phyloP scores from a whole-genome alignment of 306 rosid species.

The Glycine tomentella region DNA sequence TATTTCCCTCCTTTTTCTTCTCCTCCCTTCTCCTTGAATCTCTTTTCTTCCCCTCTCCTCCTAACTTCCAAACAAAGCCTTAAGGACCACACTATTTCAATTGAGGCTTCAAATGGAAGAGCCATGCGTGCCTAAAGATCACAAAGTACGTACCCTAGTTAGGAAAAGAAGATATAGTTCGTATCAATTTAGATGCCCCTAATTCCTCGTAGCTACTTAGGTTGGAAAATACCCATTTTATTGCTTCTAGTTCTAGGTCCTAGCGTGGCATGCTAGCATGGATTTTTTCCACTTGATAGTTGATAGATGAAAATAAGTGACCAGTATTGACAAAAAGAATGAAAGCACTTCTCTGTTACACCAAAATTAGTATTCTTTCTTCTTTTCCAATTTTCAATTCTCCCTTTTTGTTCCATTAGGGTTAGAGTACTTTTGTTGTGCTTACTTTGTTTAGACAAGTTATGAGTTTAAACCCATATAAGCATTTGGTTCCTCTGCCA shows the following conservation, averaged over 20 bases:
- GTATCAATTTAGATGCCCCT: constrained; percentile 36
- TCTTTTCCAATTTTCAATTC: not conserved
- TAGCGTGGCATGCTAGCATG: constrained; percentile 19
- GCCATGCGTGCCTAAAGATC: not conserved
- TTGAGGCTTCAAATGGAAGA: not conserved
- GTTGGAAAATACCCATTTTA: constrained; percentile 16
- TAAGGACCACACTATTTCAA: too few relatives aligned
- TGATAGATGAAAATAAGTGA: constrained; percentile 5
- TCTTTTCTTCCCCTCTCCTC: too few relatives aligned
- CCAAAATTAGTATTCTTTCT: constrained; percentile 10
- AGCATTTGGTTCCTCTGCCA: constrained; percentile 49
- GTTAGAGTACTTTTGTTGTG: constrained; percentile 36
- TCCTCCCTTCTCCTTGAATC: too few relatives aligned
- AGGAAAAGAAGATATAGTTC: constrained; percentile 20
- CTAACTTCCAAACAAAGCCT: too few relatives aligned
- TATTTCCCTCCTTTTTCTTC: too few relatives aligned
- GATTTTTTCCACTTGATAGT: constrained; percentile 8
- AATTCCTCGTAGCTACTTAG: constrained; percentile 41
- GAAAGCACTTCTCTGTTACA: not conserved
- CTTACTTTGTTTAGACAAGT: constrained; percentile 29
- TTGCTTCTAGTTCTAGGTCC: constrained; percentile 46
- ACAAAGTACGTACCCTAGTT: not conserved
- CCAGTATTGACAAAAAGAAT: not conserved
- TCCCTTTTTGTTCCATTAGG: not conserved
- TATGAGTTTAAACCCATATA: constrained; percentile 53